A percentile compares a stretch with the other conserved stretches of the same genome.
phyloP scores from a whole-genome alignment of 441 rosid genomes.

The Erodium texanum region DNA sequence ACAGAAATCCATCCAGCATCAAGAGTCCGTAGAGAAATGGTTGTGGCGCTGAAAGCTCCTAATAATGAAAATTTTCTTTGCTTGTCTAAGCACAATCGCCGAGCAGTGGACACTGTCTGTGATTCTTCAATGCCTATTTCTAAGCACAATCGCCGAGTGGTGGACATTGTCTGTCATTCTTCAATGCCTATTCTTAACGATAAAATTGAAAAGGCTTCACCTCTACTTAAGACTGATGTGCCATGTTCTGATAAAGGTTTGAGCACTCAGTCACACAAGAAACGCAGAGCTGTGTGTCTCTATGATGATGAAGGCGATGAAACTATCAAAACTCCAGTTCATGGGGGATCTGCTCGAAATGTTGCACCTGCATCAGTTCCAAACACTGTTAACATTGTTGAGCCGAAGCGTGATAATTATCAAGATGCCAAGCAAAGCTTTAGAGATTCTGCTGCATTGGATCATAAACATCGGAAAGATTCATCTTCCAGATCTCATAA shows the following conservation, averaged over 20 bases:
- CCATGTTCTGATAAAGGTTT: conserved; percentile 30
- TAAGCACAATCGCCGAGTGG: conserved; percentile 8
- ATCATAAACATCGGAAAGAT: conserved; percentile 33
- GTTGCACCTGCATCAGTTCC: conserved; percentile 22
- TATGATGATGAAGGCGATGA: conserved; percentile 59
- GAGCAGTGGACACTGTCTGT: too few species aligned
- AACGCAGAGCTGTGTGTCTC: conserved; percentile 83
- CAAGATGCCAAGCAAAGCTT: conserved; percentile 21
- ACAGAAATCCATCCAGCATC: conserved; percentile 36
- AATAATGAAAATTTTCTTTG: conserved; percentile 51
- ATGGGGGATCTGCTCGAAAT: conserved; percentile 43
- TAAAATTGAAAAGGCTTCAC: conserved; percentile 35
- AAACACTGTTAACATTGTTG: conserved; percentile 30
- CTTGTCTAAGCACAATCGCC: too few species aligned
- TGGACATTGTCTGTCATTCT: too few species aligned
- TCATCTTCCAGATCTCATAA: conserved; percentile 25
- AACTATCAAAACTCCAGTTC: conserved; percentile 86
- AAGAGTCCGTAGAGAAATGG: conserved; percentile 29
- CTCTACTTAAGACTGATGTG: conserved; percentile 30
- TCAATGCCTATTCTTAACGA: conserved; percentile 37
- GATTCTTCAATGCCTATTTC: conserved; percentile 26
- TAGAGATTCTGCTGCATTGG: conserved; percentile 17
- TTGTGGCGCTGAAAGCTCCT: conserved; percentile 22
- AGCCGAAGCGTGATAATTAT: conserved; percentile 23
- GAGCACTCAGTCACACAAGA: conserved; percentile 40